These are phyloP conservation scores for Trichoderma pleuroti DNA, from an alignment of 2,329 filamentous ascomycete genomes.

Conservation along the genomic window DNA sequence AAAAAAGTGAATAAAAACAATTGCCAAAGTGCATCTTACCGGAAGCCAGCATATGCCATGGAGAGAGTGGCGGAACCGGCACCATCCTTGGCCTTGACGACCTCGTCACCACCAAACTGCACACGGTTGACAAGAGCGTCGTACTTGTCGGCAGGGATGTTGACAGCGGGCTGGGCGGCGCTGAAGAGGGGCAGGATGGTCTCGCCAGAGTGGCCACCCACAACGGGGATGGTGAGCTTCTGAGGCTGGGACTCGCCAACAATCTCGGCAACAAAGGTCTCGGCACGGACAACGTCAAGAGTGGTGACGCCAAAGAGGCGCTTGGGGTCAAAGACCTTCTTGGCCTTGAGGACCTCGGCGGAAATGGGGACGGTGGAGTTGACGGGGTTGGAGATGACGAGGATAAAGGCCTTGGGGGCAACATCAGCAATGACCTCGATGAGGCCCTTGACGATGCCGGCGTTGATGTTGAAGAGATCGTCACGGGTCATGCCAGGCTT, in stretches of 20 bases:
- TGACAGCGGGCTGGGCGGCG: conserved; percentile 74
- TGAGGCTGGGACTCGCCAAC: conserved; percentile 77
- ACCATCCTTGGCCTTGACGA: conserved; percentile 92
- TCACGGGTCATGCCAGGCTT: conserved; percentile 99
- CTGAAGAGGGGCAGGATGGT: conserved; percentile 98
- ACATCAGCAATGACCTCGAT: conserved; percentile 84
- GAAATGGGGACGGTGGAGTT: conserved; percentile 98
- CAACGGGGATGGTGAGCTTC: conserved; percentile 82
- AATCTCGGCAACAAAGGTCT: conserved; percentile 90
- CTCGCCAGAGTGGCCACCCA: conserved; percentile 96
- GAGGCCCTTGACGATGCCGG: conserved; percentile 92
- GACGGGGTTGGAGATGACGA: conserved; percentile 98
- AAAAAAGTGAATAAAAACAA: background rate
- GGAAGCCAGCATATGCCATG: conserved; percentile 94
- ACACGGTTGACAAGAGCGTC: conserved; percentile 89
- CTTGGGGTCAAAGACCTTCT: conserved; percentile 90
- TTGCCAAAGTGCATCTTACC: conserved; percentile 49
- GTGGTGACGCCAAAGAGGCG: conserved; percentile 98
- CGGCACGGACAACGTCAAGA: conserved; percentile 94
- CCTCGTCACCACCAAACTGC: conserved; percentile 96
- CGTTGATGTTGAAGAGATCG: conserved; percentile 99
- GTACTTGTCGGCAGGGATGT: conserved; percentile 85
- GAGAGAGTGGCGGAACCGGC: conserved; percentile 86
- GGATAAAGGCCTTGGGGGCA: conserved; percentile 87
- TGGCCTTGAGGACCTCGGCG: conserved; percentile 91